Percentiles rank a stretch among this genome's conserved stretches.
These are phyloP conservation scores for Fusarium euwallaceae DNA, from an alignment of 2,329 filamentous ascomycete species.

Conservation along the genomic window DNA sequence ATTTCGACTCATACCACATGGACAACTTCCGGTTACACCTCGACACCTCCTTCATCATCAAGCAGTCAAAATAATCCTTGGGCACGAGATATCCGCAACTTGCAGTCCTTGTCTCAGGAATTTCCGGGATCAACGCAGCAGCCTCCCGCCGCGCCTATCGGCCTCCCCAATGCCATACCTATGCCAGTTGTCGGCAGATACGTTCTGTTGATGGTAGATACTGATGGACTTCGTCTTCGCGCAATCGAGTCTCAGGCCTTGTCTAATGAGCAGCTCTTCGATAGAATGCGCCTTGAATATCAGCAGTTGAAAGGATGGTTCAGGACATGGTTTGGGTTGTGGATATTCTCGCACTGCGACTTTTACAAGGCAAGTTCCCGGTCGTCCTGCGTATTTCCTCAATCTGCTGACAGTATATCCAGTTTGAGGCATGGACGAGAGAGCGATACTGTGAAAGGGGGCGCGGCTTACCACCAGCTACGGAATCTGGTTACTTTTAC, in stretches of 20 bases:
- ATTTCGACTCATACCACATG: no score
- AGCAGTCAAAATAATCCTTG: no score
- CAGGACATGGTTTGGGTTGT: neutral
- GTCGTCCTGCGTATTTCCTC: no score
- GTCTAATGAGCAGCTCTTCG: neutral
- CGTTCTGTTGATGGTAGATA: neutral
- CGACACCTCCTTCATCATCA: no score
- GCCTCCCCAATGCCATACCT: no score
- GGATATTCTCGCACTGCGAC: neutral
- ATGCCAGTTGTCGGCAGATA: neutral
- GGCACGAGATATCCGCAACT: no score
- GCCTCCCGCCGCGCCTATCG: no score
- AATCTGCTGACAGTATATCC: neutral
- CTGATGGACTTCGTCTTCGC: neutral
- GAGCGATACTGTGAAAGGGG: neutral
- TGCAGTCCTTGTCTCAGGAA: no score
- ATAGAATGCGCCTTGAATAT: neutral
- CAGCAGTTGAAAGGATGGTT: neutral
- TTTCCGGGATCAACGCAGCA: no score
- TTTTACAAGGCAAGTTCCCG: neutral
- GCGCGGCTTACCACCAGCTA: accelerated
- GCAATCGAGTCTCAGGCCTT: neutral
- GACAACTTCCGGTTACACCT: no score
- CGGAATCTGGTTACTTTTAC: neutral
- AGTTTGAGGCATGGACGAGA: neutral